Evolutionary conservation across 352 stramenopile species (phyloP).

Genomic region (Globisporangium orthogonon): DNA sequence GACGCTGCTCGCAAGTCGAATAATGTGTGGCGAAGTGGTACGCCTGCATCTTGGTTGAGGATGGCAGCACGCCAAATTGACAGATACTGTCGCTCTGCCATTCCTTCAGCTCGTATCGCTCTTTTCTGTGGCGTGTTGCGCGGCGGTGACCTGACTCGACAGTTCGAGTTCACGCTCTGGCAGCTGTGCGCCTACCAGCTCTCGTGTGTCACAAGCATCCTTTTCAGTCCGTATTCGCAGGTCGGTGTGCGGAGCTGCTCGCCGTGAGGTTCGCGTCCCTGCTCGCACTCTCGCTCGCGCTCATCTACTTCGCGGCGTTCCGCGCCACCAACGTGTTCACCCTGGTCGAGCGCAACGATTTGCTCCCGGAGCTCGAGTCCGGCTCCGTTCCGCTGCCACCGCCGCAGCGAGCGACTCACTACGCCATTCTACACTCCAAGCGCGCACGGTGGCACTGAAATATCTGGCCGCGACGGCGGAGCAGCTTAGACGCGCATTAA

Average conservation of each 20-base stretch:
- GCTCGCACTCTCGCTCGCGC: conserved; percentile 19
- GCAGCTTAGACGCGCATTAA: too few species aligned
- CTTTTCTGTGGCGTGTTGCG: conserved; percentile 38
- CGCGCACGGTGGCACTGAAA: conserved; percentile 21
- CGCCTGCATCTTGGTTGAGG: not conserved
- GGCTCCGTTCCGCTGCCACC: not conserved
- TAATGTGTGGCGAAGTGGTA: conserved; percentile 35
- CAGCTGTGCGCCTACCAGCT: conserved; percentile 33
- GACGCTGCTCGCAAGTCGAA: conserved; percentile 14
- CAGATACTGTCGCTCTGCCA: not conserved
- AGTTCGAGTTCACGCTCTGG: conserved; percentile 43
- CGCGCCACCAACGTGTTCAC: conserved; percentile 57
- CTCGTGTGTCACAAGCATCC: conserved; percentile 25
- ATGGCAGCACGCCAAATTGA: too few species aligned
- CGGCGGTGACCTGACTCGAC: conserved; percentile 38
- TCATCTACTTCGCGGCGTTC: conserved; percentile 43
- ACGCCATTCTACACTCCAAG: conserved; percentile 11
- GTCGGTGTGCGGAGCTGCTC: conserved; percentile 19
- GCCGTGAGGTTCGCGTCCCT: conserved; percentile 26
- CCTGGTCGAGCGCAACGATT: conserved; percentile 34
- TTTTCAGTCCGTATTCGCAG: conserved; percentile 35
- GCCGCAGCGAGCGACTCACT: conserved; percentile 1
- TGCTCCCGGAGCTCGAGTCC: conserved; percentile 2
- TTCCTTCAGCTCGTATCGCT: conserved; percentile 31
- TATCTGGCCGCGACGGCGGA: not conserved